phyloP scores from a whole-genome alignment of 2,329 filamentous ascomycete species.

The Sarocladiaceae sp. region DNA sequence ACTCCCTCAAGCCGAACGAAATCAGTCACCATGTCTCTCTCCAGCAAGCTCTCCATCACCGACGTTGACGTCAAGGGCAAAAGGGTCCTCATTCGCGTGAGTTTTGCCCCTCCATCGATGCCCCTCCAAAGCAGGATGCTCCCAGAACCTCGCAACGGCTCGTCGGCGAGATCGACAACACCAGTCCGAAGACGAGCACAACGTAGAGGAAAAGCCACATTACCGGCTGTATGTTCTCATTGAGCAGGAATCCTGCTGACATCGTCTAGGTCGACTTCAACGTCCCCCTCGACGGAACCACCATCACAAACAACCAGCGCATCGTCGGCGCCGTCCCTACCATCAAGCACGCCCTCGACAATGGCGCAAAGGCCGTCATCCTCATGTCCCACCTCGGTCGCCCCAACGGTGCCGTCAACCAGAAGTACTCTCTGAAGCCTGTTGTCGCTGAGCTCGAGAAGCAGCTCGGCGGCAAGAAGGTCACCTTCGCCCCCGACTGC shows the following conservation, averaged over 20 bases:
- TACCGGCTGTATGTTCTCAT: no score
- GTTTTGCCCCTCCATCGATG: slow-evolving; percentile 27
- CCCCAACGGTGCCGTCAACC: slow-evolving; percentile 80
- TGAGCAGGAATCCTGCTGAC: no score
- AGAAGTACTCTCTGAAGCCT: slow-evolving; percentile 92
- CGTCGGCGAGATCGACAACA: no score
- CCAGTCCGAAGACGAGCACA: no score
- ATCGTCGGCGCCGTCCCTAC: slow-evolving; percentile 93
- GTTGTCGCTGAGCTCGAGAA: slow-evolving; percentile 89
- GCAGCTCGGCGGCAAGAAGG: slow-evolving; percentile 72
- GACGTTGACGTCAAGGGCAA: slow-evolving; percentile 98
- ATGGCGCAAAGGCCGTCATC: slow-evolving; percentile 86
- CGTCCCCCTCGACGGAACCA: slow-evolving; percentile 87
- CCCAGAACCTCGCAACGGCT: no score
- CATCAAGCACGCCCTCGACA: slow-evolving; percentile 87
- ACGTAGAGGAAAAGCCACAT: no score
- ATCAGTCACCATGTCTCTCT: slow-evolving; percentile 76
- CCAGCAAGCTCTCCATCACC: slow-evolving; percentile 94
- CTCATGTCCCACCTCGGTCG: slow-evolving; percentile 99
- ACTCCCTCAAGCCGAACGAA: not conserved
- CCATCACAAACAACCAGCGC: slow-evolving; percentile 96
- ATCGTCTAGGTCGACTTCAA: slow-evolving; percentile 92
- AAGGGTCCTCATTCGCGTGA: slow-evolving; percentile 92
- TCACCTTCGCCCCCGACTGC: slow-evolving; percentile 84
- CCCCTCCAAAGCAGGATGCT: slow-evolving; percentile 22